These are phyloP conservation scores for Cutaneotrichosporon dermatis DNA, from an alignment of 1,284 basidiomycete species.

Conservation along the genomic window DNA sequence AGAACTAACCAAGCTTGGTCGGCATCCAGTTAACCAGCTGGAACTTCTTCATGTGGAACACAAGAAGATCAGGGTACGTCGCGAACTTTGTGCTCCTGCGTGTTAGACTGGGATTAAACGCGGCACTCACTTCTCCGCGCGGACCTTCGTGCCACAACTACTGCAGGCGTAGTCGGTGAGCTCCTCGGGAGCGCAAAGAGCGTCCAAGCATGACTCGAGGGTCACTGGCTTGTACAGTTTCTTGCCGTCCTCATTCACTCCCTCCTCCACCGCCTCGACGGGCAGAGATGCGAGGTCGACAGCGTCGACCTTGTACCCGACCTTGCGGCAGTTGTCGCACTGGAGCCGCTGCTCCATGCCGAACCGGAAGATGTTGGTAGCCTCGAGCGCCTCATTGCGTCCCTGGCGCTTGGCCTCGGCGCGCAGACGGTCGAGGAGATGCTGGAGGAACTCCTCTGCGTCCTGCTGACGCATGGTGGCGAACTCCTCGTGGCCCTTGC, in stretches of 20 bases:
- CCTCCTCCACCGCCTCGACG: conserved; percentile 62
- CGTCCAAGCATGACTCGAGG: conserved; percentile 64
- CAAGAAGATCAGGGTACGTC: conserved; percentile 82
- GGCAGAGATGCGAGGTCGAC: conserved; percentile 75
- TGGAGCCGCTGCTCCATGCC: conserved; percentile 80
- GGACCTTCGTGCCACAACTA: conserved; percentile 59
- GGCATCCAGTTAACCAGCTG: conserved; percentile 97
- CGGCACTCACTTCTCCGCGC: conserved; percentile 64
- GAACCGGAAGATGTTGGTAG: conserved; percentile 74
- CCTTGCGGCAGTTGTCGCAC: conserved; percentile 75
- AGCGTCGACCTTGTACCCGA: conserved; percentile 78
- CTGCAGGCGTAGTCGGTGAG: conserved; percentile 66
- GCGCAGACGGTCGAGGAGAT: conserved; percentile 69
- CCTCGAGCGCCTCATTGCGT: conserved; percentile 50
- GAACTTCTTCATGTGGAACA: conserved; percentile 91
- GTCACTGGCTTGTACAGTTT: conserved; percentile 63
- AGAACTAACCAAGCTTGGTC: conserved; percentile 71
- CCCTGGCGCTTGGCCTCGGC: conserved; percentile 59
- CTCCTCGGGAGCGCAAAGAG: conserved; percentile 63
- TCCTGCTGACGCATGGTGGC: conserved; percentile 97
- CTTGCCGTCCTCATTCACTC: conserved; percentile 60
- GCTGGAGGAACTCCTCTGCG: conserved; percentile 87
- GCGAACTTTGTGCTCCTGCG: conserved; percentile 74
- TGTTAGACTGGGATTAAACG: too few species aligned
- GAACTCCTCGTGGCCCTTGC: conserved; percentile 91